Evolutionary conservation across 208 protist genomes (phyloP), one percentile per base, ranked within the genome.

Genomic region (Leishmania mexicana): DNA sequence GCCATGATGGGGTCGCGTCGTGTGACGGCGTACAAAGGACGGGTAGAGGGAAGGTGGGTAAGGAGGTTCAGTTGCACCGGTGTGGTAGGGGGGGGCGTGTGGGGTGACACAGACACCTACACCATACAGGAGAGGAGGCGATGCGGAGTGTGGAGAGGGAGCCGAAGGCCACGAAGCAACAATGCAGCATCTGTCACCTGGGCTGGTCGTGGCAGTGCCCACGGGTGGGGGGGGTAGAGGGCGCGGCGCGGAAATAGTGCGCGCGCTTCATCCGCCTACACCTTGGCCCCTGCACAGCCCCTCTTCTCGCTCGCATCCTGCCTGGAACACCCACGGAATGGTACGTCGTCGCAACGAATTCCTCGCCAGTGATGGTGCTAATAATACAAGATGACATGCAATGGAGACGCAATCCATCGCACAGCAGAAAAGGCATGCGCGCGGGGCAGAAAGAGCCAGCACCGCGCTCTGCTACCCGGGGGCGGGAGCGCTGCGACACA

Each of bases 401-500:
- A 54, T n/a, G 13, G 5, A 53, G 28, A 53, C 24, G 70, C 45
- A 31, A 17, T 74, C 15, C 28, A 28, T 8, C 35, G 17, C 70
- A 38, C 3, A 53, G 70, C 11, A 51, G 70, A 4, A 74, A 53
- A 51, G 70, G 31, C 73, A n/a, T 40, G 49, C n/a, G 11, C n/a
- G 19, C 47, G 3, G 7, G 24, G 45, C 17, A 42, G 8, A 62
- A 13, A 17, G 35, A 38, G 28, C 19, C 17, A 38, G 15, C 51
- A 58, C 13, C 8, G 51, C 40, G 35, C 53, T 38, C 35, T 64
- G 19, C 83, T 84, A 96, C 28, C 90, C 93, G 0, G 86, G 92
- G 2, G 93, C 88, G 21, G 93, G 93, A 6, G 87, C 83, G 79
- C 88, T 95, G 70, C 88, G 90, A 47, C 80, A 83, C 42, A 94